Conservation (phyloP, 768 basidiomycete species). For the Mycena kentingensis region DNA sequence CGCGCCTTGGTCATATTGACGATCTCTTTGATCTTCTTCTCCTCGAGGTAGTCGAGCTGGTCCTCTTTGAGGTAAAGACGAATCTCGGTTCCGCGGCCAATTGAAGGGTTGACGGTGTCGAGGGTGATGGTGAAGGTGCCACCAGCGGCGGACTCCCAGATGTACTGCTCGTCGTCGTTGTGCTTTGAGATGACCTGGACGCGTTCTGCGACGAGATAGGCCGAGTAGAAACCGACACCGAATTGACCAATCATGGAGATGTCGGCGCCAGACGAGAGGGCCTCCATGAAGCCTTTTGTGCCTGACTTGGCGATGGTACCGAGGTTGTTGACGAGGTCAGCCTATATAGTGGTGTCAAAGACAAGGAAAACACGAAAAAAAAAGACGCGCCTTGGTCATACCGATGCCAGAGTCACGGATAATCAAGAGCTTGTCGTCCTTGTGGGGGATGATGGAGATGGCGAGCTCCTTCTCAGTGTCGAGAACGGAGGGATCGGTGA, state of each 20-base stretch:
- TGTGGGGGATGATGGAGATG: conserved; percentile 95
- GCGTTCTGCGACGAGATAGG: conserved; percentile 97
- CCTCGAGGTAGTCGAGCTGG: too few relatives aligned
- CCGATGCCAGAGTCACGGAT: conserved; percentile 97
- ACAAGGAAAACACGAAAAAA: too few relatives aligned
- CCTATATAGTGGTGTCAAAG: too few relatives aligned
- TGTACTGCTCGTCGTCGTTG: conserved; percentile 99
- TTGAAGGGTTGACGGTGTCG: too few relatives aligned
- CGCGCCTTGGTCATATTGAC: conserved; percentile 98
- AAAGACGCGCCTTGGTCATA: conserved; percentile 98
- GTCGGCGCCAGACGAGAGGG: conserved; percentile 84
- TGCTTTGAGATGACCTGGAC: conserved; percentile 99
- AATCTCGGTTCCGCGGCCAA: too few relatives aligned
- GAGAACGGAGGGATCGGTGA: conserved; percentile 69
- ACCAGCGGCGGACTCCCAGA: conserved; percentile 99
- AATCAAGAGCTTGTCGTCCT: conserved; percentile 88
- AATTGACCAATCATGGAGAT: too few relatives aligned
- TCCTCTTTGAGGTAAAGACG: too few relatives aligned
- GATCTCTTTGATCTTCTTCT: conserved; percentile 99
- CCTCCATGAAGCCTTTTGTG: conserved; percentile 99
- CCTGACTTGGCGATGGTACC: conserved; percentile 95
- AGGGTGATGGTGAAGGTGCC: too few relatives aligned
- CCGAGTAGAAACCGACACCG: conserved; percentile 99
- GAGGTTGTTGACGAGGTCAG: conserved; percentile 99
- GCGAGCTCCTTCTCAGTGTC: conserved; percentile 89